These are phyloP conservation scores for Zygosaccharomyces lentus DNA, from an alignment of 805 yeast genomes.

Conservation along the genomic window DNA sequence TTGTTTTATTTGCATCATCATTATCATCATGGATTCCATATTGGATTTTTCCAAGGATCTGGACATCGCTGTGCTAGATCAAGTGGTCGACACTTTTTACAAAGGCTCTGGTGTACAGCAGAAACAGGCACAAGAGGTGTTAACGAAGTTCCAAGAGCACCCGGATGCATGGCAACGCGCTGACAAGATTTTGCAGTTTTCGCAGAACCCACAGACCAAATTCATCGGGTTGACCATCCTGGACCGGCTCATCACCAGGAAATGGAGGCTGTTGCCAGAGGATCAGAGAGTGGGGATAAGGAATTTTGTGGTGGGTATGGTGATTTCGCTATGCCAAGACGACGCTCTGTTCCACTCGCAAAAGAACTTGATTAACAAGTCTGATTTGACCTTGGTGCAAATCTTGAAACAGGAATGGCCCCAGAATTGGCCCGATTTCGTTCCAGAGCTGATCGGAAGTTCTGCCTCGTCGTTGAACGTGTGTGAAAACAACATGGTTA, in stretches of 20 bases:
- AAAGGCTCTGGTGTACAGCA: constrained; percentile 66
- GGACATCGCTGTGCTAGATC: constrained; percentile 75
- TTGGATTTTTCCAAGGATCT: constrained; percentile 82
- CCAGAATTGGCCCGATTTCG: constrained; percentile 94
- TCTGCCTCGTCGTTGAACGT: constrained; percentile 84
- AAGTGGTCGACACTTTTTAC: constrained; percentile 80
- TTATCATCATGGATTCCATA: constrained; percentile 68
- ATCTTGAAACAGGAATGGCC: constrained; percentile 99
- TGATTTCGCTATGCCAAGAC: constrained; percentile 83
- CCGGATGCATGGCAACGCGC: constrained; percentile 96
- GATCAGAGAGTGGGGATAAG: constrained; percentile 90
- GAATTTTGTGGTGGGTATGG: constrained; percentile 90
- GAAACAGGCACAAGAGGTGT: constrained; percentile 63
- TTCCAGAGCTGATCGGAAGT: constrained; percentile 85
- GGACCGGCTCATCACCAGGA: constrained; percentile 82
- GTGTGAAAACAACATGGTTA: constrained; percentile 96
- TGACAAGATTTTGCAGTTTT: constrained; percentile 77
- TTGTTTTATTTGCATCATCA: neutral
- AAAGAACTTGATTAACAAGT: constrained; percentile 83
- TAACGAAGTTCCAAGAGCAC: constrained; percentile 83
- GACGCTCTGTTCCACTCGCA: constrained; percentile 66
- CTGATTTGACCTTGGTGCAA: constrained; percentile 89
- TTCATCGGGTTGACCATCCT: constrained; percentile 86
- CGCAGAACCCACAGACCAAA: constrained; percentile 80
- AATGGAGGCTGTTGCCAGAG: constrained; percentile 90